These are phyloP conservation scores for Nephelium lappaceum DNA, from an alignment of 345 rosid genomes.

Conservation along the genomic window DNA sequence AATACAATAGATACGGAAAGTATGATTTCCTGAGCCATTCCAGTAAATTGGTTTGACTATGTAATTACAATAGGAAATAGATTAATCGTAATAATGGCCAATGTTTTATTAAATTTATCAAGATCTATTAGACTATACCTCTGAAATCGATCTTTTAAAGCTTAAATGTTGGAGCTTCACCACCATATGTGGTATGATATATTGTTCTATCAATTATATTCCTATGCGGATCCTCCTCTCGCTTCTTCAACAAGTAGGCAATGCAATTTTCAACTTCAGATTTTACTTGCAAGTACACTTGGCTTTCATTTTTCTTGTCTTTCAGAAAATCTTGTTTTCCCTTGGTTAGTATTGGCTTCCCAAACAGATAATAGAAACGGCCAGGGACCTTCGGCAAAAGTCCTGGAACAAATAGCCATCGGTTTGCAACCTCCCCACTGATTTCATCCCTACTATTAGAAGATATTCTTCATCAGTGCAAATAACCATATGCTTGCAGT, in stretches of 20 bases:
- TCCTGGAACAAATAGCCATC: slow-evolving; percentile 50
- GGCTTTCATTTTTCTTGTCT: slow-evolving; percentile 53
- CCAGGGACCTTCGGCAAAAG: slow-evolving; percentile 69
- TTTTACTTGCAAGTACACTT: slow-evolving; percentile 63
- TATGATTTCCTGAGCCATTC: too few relatives aligned
- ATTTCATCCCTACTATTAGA: slow-evolving; percentile 51
- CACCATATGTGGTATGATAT: slow-evolving; percentile 38
- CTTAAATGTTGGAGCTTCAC: slow-evolving; percentile 64
- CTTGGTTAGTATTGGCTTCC: slow-evolving; percentile 62
- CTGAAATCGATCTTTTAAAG: slow-evolving; percentile 23
- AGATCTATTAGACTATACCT: not conserved
- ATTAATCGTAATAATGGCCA: not conserved
- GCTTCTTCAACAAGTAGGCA: slow-evolving; percentile 67
- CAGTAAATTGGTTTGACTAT: too few relatives aligned
- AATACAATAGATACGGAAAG: too few relatives aligned
- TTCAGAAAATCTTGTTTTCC: slow-evolving; percentile 55
- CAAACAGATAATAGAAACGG: slow-evolving; percentile 66
- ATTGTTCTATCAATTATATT: slow-evolving; percentile 52
- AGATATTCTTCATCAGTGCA: slow-evolving; percentile 9
- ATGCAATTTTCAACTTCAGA: slow-evolving; percentile 56
- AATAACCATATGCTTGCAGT: not conserved
- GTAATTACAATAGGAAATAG: too few relatives aligned
- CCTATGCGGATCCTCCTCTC: slow-evolving; percentile 76
- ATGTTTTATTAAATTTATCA: not conserved
- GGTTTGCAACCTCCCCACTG: slow-evolving; percentile 64